These are phyloP conservation scores for Malassezia japonica DNA, from an alignment of 1,284 basidiomycete species.

Conservation along the genomic window DNA sequence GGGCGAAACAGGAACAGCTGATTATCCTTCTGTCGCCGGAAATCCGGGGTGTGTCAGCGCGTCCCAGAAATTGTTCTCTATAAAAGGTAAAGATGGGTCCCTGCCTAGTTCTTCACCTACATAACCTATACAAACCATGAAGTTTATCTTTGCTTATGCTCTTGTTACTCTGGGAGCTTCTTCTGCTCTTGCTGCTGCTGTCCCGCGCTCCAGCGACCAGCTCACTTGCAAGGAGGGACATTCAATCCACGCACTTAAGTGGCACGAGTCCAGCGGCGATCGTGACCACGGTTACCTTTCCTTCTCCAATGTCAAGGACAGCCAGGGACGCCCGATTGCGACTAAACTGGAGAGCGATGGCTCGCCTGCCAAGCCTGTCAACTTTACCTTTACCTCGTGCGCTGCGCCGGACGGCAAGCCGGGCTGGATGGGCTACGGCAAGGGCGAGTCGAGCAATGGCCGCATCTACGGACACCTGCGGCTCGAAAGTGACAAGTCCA, in stretches of 20 bases:
- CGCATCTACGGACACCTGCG: neutral
- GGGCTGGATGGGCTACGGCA: neutral
- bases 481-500: neutral
- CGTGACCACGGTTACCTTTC: neutral
- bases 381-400: neutral
- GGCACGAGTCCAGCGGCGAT: neutral
- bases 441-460: neutral
- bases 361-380: neutral
- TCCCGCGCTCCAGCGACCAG: no score
- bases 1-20: no score
- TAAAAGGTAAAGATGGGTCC: no score
- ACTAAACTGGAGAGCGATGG: neutral
- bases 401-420: neutral
- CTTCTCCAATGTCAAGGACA: neutral
- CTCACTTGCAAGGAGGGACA: no score
- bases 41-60: no score
- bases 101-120: no score
- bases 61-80: no score
- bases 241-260: neutral
- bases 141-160: no score
- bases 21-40: no score
- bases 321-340: neutral
- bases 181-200: no score
- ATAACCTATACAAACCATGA: no score
- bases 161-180: no score